Conservation (phyloP, 2,329 filamentous ascomycete genomes). For the Penicillium thymicola region DNA sequence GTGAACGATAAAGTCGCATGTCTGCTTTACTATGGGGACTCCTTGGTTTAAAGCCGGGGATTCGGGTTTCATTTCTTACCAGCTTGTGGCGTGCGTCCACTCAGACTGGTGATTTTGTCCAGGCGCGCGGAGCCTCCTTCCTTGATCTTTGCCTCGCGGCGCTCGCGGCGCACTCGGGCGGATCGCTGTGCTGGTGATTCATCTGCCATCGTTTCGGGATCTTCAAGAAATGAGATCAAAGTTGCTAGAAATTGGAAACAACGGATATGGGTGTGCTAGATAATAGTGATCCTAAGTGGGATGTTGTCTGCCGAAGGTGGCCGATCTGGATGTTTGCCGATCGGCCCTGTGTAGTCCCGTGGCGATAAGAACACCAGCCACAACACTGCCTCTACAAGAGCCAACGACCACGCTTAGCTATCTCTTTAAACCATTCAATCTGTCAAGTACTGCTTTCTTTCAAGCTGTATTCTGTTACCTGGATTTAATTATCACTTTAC, state of each 20-base stretch:
- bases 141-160: slow-evolving; percentile 61
- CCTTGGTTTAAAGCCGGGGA: neutral
- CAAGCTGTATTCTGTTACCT: neutral
- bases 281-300: neutral
- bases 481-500: neutral
- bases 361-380: slow-evolving; percentile 18
- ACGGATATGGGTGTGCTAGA: neutral
- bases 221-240: neutral
- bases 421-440: neutral
- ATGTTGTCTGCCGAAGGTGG: neutral
- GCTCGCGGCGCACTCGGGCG: slow-evolving; percentile 61
- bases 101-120: slow-evolving; percentile 60
- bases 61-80: slow-evolving; percentile 24
- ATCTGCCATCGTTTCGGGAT: slow-evolving; percentile 33
- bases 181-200: slow-evolving; percentile 50
- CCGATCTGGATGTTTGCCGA: slow-evolving; percentile 2
- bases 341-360: slow-evolving; percentile 8
- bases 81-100: slow-evolving; percentile 48
- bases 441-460: neutral
- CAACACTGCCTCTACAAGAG: neutral
- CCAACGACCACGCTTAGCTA: neutral
- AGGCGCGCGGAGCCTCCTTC: slow-evolving; percentile 57
- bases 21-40: neutral
- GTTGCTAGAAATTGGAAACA: neutral
- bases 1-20: neutral